Evolutionary conservation across 1,284 basidiomycete genomes (phyloP).

Genomic region (Ganoderma sinense): DNA sequence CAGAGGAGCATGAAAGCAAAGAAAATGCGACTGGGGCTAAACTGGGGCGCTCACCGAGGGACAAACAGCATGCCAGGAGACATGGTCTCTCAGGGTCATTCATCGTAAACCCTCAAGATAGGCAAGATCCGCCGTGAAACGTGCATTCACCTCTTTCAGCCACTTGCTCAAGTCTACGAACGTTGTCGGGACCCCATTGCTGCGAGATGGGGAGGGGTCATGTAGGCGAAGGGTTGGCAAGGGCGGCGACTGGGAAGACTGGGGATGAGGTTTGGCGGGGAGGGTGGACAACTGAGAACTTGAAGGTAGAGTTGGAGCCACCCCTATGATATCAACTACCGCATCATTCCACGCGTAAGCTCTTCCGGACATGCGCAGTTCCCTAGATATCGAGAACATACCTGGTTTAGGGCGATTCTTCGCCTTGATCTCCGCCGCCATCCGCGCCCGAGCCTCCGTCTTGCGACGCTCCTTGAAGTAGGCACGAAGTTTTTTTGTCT

Average conservation of each 20-base stretch:
- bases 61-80: too few species aligned
- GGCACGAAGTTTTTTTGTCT: background rate
- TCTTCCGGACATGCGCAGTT: background rate
- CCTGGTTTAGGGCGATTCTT: background rate
- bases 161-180: background rate
- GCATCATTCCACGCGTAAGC: background rate
- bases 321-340: background rate
- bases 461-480: background rate
- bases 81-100: too few species aligned
- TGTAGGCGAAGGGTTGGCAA: background rate
- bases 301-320: too few species aligned
- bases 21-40: too few species aligned
- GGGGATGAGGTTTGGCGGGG: too few species aligned
- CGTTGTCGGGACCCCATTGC: background rate
- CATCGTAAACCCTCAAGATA: background rate
- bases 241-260: too few species aligned
- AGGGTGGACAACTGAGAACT: too few species aligned
- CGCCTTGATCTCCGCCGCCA: background rate
- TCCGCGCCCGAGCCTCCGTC: background rate
- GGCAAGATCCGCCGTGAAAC: background rate
- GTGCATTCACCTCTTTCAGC: background rate
- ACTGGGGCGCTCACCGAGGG: too few species aligned
- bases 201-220: background rate
- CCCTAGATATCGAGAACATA: background rate
- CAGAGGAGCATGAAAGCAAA: too few species aligned